Percentiles rank a stretch among this genome's conserved stretches.
Evolutionary conservation across 202 grass and related monocot species (phyloP).

Genomic region (Eragrostis tef): DNA sequence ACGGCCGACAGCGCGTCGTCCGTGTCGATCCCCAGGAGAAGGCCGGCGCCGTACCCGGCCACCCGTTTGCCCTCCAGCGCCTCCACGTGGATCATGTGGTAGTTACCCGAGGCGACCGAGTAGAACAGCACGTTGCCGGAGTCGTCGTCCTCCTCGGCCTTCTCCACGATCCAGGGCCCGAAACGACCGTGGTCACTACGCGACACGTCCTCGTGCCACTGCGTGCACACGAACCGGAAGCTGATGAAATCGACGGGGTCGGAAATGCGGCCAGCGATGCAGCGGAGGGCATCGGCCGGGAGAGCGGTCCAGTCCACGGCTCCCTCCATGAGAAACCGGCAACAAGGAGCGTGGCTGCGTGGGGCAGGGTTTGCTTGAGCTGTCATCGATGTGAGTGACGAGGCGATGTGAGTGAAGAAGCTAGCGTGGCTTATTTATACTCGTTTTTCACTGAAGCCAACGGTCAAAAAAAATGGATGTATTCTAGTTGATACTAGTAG

Average conservation of each 20-base stretch:
- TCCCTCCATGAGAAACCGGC: neutral
- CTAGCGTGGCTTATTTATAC: no score
- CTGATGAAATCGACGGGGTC: neutral
- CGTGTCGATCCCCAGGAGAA: neutral
- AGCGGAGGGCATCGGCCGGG: neutral
- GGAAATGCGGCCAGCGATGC: neutral
- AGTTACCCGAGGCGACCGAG: neutral
- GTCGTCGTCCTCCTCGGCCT: neutral
- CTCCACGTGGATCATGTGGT: no score
- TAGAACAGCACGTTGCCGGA: neutral
- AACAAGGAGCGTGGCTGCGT: neutral
- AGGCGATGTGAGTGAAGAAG: no score
- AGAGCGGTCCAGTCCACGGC: neutral
- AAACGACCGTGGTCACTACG: neutral
- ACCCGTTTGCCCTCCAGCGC: no score
- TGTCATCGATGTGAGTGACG: no score
- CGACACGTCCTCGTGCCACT: neutral
- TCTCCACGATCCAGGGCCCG: neutral
- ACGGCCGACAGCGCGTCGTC: neutral
- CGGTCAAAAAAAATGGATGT: no score
- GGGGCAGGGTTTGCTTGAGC: no score
- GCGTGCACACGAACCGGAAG: neutral
- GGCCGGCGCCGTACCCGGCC: constrained; percentile 27
- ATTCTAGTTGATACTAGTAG: no score
- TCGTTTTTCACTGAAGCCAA: no score